These are phyloP conservation scores for Narthecium ossifragum DNA, from an alignment of 106 monocot genomes.

Conservation along the genomic window DNA sequence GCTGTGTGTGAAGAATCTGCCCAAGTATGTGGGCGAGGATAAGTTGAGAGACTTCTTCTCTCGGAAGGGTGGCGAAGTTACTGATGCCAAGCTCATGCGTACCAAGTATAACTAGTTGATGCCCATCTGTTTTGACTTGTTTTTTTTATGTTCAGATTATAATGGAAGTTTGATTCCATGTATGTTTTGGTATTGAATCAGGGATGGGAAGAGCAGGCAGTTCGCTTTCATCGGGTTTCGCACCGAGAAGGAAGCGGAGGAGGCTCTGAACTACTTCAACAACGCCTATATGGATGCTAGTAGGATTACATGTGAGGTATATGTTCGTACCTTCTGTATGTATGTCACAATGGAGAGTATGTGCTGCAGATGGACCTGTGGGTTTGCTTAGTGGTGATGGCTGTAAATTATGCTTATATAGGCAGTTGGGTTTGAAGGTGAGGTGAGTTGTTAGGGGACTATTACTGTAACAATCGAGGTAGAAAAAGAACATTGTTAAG, in stretches of 20 bases:
- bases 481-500: not conserved
- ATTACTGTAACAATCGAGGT: not conserved
- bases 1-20: slow-evolving; percentile 94
- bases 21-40: slow-evolving; percentile 74
- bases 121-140: not conserved
- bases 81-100: slow-evolving; percentile 86
- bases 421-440: not conserved
- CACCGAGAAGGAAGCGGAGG: slow-evolving; percentile 59
- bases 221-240: slow-evolving; percentile 74
- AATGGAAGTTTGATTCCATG: not conserved
- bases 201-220: slow-evolving; percentile 93
- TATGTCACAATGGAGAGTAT: too few species aligned
- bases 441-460: not conserved
- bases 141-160: not conserved
- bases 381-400: not conserved
- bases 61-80: slow-evolving; percentile 86
- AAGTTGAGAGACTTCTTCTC: slow-evolving; percentile 85
- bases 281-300: slow-evolving; percentile 76
- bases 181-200: slow-evolving; percentile 11
- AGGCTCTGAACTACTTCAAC: slow-evolving; percentile 70
- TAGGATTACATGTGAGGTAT: slow-evolving; percentile 84
- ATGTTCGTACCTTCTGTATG: too few species aligned
- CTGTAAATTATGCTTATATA: not conserved
- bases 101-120: slow-evolving; percentile 44
- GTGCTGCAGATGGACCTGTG: too few species aligned